These are phyloP conservation scores for Brassica cretica DNA, from an alignment of 345 rosid species.

Conservation along the genomic window DNA sequence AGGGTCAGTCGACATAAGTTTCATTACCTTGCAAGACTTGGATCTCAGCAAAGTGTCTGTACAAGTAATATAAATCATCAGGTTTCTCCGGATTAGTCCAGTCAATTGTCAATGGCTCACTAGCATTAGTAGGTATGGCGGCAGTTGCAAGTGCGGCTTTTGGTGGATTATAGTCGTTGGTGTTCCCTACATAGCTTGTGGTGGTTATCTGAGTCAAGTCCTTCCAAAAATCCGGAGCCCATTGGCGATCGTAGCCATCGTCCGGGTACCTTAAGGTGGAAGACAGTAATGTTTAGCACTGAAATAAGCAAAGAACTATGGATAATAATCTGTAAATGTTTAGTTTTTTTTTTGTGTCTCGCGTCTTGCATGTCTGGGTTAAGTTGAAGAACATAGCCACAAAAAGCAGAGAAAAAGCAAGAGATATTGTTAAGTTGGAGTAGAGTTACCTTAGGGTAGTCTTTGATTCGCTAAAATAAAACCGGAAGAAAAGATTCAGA, in stretches of 20 bases:
- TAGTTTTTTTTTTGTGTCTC: neutral
- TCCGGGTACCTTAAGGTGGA: slow-evolving; percentile 38
- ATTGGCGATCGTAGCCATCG: slow-evolving; percentile 42
- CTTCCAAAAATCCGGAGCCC: neutral
- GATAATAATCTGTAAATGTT: neutral
- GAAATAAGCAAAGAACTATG: slow-evolving; percentile 1
- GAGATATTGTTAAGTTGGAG: neutral
- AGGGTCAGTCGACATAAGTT: neutral
- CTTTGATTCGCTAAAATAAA: neutral
- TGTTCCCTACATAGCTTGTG: neutral
- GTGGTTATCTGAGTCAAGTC: slow-evolving; percentile 12
- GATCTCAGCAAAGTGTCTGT: slow-evolving; percentile 21
- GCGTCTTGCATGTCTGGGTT: neutral
- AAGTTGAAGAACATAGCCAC: neutral
- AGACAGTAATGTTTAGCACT: neutral
- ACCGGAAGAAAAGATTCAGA: neutral
- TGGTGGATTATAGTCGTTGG: neutral
- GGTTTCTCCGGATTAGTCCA: neutral
- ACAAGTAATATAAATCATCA: neutral
- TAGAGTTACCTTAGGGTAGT: neutral
- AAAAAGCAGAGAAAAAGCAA: neutral
- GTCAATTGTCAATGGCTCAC: neutral
- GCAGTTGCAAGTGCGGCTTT: slow-evolving; percentile 8
- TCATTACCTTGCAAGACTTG: no score
- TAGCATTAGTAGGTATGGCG: slow-evolving; percentile 25